Percentiles rank a stretch among this genome's conserved stretches.
phyloP scores from a whole-genome alignment of 495 filamentous ascomycete species.

The Penicillium robsamsonii region DNA sequence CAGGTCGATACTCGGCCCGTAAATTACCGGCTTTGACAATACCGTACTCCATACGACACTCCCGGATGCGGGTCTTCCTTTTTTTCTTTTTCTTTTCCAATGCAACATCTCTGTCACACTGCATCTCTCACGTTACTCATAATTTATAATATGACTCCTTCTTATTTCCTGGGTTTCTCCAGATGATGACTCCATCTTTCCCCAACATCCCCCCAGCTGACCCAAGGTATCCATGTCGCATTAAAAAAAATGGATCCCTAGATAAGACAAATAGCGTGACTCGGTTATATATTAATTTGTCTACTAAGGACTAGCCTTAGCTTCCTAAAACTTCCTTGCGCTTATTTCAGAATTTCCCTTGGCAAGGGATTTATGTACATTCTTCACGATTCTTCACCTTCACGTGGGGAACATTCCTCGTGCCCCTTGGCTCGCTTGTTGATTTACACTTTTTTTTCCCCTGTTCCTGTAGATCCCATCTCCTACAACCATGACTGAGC shows the following conservation, averaged over 20 bases:
- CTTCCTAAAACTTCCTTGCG: constrained; percentile 1
- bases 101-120: constrained; percentile 8
- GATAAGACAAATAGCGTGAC: constrained; percentile 15
- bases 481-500: constrained; percentile 2
- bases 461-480: constrained; percentile 4
- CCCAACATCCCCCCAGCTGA: constrained; percentile 1
- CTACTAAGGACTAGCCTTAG: background rate
- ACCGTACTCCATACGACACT: constrained; percentile 1
- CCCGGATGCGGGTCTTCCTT: constrained; percentile 9
- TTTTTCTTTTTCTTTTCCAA: background rate
- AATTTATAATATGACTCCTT: background rate
- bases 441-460: background rate
- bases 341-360: background rate
- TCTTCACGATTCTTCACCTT: constrained; percentile 4
- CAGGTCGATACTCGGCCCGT: background rate
- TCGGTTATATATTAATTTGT: constrained; percentile 14
- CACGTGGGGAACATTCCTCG: constrained; percentile 10
- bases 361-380: background rate
- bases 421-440: constrained; percentile 9
- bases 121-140: background rate
- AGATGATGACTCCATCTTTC: constrained; percentile 7
- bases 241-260: constrained; percentile 16
- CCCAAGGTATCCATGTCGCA: constrained; percentile 3
- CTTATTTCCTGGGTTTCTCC: background rate
- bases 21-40: background rate